Base-by-base conservation (phyloP, 2,329 filamentous ascomycete species). In the Pseudopyrenochaeta lycopersici region DNA sequence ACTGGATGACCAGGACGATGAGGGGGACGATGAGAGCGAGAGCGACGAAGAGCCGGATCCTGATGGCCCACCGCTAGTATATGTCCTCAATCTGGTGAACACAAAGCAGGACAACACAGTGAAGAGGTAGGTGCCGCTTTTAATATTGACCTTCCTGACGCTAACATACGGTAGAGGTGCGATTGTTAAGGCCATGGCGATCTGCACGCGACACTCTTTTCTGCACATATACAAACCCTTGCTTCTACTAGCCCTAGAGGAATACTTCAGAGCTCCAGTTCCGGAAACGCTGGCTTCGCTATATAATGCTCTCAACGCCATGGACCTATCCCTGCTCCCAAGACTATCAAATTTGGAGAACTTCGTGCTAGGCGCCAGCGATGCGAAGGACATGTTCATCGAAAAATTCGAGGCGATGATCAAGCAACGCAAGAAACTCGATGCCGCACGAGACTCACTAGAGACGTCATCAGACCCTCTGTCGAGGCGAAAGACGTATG, bases 141-240 rank as follows among this genome's bases (percentile, higher is more conserved):
- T 18, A 39, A 46, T 6, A 40, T 15, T 4, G 17, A 17, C 18
- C 15, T 30, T 27, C 44, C 43, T 32, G 20, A 46, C 30, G 52
- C 62, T 68, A 31, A 67, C 58, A 42, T 45, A 20, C 30, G 41
- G 23, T 56, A 88, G 95, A 84, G 95, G 95, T 53, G 95, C 95
- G 17, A 85, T 97, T 44, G 94, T 98, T 53, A 98, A 98, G 75
- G 92, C 95, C 36, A 99, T 99, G 95, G 95, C 95, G 27, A 97
- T 99, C 64, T 99, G 95, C 81, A 99, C 95, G 7, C 84, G 95
- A 38, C 95, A 99, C 80, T 93, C 95, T 2, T 99, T 99, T 77
- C 80, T 99, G 63, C 95, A 99, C 77, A 99, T 99, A 60, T 99
- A 99, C 81, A 99, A 99, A 90, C 95, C 95, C 23, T 83, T 99